Conservation (phyloP, 148 eudicot species). For the Nepenthes mirabilis region DNA sequence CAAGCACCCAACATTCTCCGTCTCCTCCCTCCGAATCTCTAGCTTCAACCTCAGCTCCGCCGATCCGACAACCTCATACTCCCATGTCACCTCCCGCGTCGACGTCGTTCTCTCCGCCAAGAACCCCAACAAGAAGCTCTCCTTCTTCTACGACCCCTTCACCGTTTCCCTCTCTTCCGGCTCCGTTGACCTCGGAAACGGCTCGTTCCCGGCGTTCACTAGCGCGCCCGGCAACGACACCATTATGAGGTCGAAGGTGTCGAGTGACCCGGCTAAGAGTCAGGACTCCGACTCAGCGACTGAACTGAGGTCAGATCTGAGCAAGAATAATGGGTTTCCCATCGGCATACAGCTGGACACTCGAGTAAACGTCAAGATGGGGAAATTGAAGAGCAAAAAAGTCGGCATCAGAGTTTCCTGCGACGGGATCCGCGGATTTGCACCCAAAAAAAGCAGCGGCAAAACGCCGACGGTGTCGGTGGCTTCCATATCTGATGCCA, state of each 20-base stretch:
- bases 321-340: slow-evolving; percentile 41
- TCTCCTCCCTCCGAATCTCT: slow-evolving; percentile 40
- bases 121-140: slow-evolving; percentile 60
- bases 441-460: slow-evolving; percentile 31
- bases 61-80: slow-evolving; percentile 25
- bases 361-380: slow-evolving; percentile 43
- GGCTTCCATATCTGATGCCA: slow-evolving; percentile 28
- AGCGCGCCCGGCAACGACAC: slow-evolving; percentile 30
- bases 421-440: slow-evolving; percentile 39
- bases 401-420: slow-evolving; percentile 66
- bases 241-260: slow-evolving; percentile 22
- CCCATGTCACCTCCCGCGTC: slow-evolving; percentile 13
- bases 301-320: slow-evolving; percentile 40
- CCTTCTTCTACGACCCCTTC: slow-evolving; percentile 36
- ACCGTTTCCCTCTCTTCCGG: slow-evolving; percentile 15
- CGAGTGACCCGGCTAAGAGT: slow-evolving; percentile 3
- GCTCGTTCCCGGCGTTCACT: slow-evolving; percentile 32
- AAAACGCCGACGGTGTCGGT: slow-evolving; percentile 17
- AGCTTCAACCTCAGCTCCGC: slow-evolving; percentile 52
- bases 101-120: slow-evolving; percentile 68
- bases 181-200: slow-evolving; percentile 32
- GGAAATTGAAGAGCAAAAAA: slow-evolving; percentile 40
- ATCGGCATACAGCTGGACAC: slow-evolving; percentile 43
- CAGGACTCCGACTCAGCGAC: slow-evolving; percentile 43
- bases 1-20: slow-evolving; percentile 58